phyloP scores from a whole-genome alignment of 805 yeast genomes.

The Hanseniaspora guilliermondii region DNA sequence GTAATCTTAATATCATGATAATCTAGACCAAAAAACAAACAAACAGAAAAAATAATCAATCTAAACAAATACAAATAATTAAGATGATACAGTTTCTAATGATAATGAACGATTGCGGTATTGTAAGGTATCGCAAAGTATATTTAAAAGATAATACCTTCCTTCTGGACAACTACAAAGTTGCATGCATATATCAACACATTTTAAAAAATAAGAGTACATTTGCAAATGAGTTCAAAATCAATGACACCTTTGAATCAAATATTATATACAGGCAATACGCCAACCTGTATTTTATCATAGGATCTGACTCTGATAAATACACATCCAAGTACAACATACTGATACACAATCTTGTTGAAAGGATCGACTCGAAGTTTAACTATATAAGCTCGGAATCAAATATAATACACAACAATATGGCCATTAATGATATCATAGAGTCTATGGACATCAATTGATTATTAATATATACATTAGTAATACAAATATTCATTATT shows the following conservation, averaged over 20 bases:
- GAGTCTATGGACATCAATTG: not conserved
- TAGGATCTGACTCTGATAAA: not conserved
- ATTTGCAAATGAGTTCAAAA: not conserved
- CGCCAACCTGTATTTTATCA: not conserved
- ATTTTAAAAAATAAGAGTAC: not conserved
- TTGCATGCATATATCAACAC: not conserved
- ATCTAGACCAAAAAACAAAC: no score
- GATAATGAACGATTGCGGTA: not conserved
- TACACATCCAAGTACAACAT: not conserved
- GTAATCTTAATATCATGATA: no score
- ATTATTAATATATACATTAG: not conserved
- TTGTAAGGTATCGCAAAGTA: not conserved
- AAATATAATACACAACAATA: not conserved
- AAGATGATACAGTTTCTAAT: not conserved
- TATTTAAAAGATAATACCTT: not conserved
- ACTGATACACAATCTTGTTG: constrained; percentile 1
- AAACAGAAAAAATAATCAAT: not conserved
- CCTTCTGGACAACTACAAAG: not conserved
- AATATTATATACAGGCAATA: not conserved
- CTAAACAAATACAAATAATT: not conserved
- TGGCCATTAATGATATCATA: not conserved
- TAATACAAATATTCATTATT: not conserved
- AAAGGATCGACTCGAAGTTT: not conserved
- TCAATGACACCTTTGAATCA: not conserved
- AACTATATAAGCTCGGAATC: not conserved